phyloP scores from a whole-genome alignment of 805 yeast genomes.

The Cyberlindnera maclurae region DNA sequence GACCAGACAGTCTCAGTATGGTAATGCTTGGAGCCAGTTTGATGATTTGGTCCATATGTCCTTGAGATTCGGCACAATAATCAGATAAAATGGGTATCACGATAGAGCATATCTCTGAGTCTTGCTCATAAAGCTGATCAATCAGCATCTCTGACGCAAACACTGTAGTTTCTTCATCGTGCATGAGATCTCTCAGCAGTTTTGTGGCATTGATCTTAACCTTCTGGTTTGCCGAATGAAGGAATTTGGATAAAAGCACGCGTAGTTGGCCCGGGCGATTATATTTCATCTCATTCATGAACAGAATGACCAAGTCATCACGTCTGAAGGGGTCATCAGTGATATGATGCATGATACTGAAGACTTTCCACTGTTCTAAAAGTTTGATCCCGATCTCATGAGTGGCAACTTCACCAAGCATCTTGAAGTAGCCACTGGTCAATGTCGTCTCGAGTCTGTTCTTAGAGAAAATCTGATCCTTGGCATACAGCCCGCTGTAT shows the following conservation, averaged over 20 bases:
- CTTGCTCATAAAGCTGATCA: slow-evolving; percentile 63
- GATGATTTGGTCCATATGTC: slow-evolving; percentile 45
- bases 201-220: slow-evolving; percentile 54
- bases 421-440: slow-evolving; percentile 68
- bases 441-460: slow-evolving; percentile 54
- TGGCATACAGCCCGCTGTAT: slow-evolving; percentile 61
- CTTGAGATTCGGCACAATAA: slow-evolving; percentile 44
- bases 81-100: slow-evolving; percentile 51
- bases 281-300: slow-evolving; percentile 59
- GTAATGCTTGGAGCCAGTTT: slow-evolving; percentile 47
- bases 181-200: slow-evolving; percentile 37
- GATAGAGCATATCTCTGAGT: slow-evolving; percentile 43
- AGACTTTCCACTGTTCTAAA: slow-evolving; percentile 77
- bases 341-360: slow-evolving; percentile 71
- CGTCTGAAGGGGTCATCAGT: slow-evolving; percentile 45
- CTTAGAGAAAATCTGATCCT: slow-evolving; percentile 67
- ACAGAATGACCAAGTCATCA: slow-evolving; percentile 47
- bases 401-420: slow-evolving; percentile 66
- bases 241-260: slow-evolving; percentile 55
- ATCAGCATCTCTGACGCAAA: slow-evolving; percentile 46
- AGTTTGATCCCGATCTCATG: slow-evolving; percentile 57
- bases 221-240: slow-evolving; percentile 45
- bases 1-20: slow-evolving; percentile 12
- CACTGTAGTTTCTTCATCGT: slow-evolving; percentile 29
- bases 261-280: slow-evolving; percentile 58